Evolutionary conservation across 2,329 filamentous ascomycete genomes (phyloP).

Genomic region (Penicillium fuscoglaucum): DNA sequence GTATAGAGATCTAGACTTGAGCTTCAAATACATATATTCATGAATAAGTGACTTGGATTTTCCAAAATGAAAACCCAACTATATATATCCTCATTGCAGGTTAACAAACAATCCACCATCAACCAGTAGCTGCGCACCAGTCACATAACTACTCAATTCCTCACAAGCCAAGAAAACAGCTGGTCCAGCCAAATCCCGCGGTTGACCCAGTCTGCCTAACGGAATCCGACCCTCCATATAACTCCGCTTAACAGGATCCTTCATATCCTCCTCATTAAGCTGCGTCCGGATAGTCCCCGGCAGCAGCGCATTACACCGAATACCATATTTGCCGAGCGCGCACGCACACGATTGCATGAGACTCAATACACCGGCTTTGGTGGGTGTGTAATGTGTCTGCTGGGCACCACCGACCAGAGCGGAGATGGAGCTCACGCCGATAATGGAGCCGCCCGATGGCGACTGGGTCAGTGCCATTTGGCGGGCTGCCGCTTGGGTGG

Average conservation of each 20-base stretch:
- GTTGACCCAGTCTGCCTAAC: constrained; percentile 69
- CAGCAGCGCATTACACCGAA: constrained; percentile 79
- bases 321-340: constrained; percentile 71
- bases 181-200: constrained; percentile 76
- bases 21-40: not conserved
- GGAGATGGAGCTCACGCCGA: constrained; percentile 45
- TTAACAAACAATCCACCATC: constrained; percentile 91
- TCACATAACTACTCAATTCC: constrained; percentile 76
- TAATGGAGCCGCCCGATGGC: constrained; percentile 74
- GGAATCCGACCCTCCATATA: constrained; percentile 85
- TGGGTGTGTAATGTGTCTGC: constrained; percentile 85
- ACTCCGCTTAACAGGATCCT: constrained; percentile 66
- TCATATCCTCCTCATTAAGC: constrained; percentile 78
- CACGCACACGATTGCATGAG: constrained; percentile 83
- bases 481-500: constrained; percentile 77
- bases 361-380: constrained; percentile 77
- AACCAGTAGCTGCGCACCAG: constrained; percentile 78
- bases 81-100: constrained; percentile 59
- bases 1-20: constrained; percentile 24
- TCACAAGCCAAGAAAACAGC: constrained; percentile 82
- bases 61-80: not conserved
- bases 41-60: not conserved
- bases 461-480: constrained; percentile 76
- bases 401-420: constrained; percentile 64
- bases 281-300: constrained; percentile 83